phyloP scores from a whole-genome alignment of 2,329 filamentous ascomycete species.

The Alternaria sp. region DNA sequence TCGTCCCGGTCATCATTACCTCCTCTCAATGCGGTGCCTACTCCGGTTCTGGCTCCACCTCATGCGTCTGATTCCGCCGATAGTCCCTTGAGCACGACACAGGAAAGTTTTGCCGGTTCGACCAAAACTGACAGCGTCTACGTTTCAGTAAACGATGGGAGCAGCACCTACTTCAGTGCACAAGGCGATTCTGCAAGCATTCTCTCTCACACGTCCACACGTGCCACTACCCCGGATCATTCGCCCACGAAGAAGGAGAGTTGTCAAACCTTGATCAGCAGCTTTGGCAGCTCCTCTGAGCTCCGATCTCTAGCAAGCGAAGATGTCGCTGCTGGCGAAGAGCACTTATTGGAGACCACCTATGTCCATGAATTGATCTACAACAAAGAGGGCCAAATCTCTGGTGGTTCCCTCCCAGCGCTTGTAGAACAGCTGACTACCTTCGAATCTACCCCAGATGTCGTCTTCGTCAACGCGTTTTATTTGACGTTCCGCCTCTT shows the following conservation, averaged over 20 bases:
- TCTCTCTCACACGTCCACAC: slow-evolving; percentile 81
- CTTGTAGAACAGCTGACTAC: slow-evolving; percentile 94
- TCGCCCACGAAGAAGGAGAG: slow-evolving; percentile 60
- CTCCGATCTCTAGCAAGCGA: slow-evolving; percentile 72
- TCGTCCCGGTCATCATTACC: slow-evolving; percentile 58
- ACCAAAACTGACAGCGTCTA: slow-evolving; percentile 67
- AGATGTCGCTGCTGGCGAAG: slow-evolving; percentile 80
- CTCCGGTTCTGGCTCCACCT: slow-evolving; percentile 34
- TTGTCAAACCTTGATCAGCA: slow-evolving; percentile 66
- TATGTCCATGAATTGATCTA: slow-evolving; percentile 90
- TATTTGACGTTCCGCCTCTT: slow-evolving; percentile 97
- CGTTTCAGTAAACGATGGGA: slow-evolving; percentile 77
- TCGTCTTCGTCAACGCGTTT: slow-evolving; percentile 90
- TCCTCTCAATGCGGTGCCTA: slow-evolving; percentile 38
- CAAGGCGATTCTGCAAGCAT: slow-evolving; percentile 82
- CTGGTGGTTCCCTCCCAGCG: slow-evolving; percentile 86
- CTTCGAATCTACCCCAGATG: slow-evolving; percentile 90
- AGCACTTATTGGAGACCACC: slow-evolving; percentile 85
- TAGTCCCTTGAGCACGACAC: slow-evolving; percentile 46
- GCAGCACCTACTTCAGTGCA: slow-evolving; percentile 75
- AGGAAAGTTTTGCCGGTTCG: slow-evolving; percentile 36
- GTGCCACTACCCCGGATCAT: slow-evolving; percentile 84
- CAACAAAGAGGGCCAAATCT: slow-evolving; percentile 95
- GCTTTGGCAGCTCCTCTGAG: slow-evolving; percentile 68
- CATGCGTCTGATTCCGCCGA: slow-evolving; percentile 37